Percentiles rank a stretch among this genome's conserved stretches.
These are phyloP conservation scores for Musa itinerans DNA, from an alignment of 176 grass and related monocot genomes.

Conservation along the genomic window DNA sequence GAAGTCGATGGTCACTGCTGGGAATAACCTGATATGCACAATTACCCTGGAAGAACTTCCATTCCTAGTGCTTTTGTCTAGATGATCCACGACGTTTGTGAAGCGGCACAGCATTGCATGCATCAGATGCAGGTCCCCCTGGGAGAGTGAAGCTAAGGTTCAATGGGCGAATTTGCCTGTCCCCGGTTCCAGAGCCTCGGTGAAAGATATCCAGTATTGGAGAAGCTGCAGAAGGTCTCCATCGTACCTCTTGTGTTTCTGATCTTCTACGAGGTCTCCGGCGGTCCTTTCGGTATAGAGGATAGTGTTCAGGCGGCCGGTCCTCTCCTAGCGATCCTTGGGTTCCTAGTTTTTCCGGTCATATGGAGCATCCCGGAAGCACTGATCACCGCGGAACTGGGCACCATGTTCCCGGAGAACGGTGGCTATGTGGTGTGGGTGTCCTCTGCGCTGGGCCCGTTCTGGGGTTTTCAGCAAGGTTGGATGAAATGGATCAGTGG, in stretches of 20 bases:
- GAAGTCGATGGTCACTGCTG: too few species aligned
- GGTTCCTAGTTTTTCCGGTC: slow-evolving; percentile 65
- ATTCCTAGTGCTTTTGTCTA: too few species aligned
- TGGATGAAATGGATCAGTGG: slow-evolving; percentile 95
- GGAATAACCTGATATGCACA: too few species aligned
- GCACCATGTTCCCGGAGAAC: slow-evolving; percentile 89
- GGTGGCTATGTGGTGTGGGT: slow-evolving; percentile 90
- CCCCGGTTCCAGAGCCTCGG: not conserved
- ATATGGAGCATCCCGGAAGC: slow-evolving; percentile 88
- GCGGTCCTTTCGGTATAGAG: slow-evolving; percentile 70
- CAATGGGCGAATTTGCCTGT: not conserved
- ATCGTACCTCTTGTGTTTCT: slow-evolving; percentile 63
- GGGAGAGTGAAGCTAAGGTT: not conserved
- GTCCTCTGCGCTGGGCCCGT: slow-evolving; percentile 67
- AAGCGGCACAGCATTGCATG: too few species aligned
- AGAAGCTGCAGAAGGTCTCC: slow-evolving; percentile 36
- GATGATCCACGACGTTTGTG: too few species aligned
- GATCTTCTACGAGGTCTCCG: slow-evolving; percentile 89
- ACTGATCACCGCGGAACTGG: slow-evolving; percentile 87
- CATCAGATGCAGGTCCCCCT: too few species aligned
- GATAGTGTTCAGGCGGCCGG: slow-evolving; percentile 63
- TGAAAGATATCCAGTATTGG: not conserved
- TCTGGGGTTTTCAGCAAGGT: slow-evolving; percentile 94
- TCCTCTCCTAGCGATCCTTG: slow-evolving; percentile 67
- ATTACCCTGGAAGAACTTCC: too few species aligned